Conservation (phyloP, 192 early-diverging fungal genomes). For the Podila clonocystis region DNA sequence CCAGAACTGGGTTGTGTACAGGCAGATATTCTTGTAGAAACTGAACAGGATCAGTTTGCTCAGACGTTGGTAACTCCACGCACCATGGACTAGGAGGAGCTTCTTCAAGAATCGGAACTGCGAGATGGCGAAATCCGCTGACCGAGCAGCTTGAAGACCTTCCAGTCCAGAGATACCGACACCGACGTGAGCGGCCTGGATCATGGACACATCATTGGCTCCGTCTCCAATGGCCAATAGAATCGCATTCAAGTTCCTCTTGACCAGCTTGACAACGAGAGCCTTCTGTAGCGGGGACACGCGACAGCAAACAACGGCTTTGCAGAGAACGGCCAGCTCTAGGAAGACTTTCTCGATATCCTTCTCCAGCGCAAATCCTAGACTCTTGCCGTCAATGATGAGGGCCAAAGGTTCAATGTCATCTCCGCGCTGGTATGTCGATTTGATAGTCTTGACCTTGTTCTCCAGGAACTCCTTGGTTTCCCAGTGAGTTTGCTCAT, state of each 20-base stretch:
- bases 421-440: conserved; percentile 54
- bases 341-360: conserved; percentile 83
- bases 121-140: conserved; percentile 98
- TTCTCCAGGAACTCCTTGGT: conserved; percentile 92
- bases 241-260: conserved; percentile 88
- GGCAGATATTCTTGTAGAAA: conserved; percentile 99
- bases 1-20: conserved; percentile 99
- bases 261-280: conserved; percentile 97
- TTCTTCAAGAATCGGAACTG: conserved; percentile 97
- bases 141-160: conserved; percentile 95
- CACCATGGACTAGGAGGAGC: conserved; percentile 94
- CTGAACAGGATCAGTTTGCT: conserved; percentile 97
- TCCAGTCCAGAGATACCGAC: conserved; percentile 97
- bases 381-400: conserved; percentile 94
- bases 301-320: conserved; percentile 97
- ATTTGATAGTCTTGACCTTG: conserved; percentile 84
- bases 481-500: conserved; percentile 90
- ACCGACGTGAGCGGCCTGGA: conserved; percentile 98
- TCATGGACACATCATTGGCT: conserved; percentile 99
- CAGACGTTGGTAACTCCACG: conserved; percentile 96
- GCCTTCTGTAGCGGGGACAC: conserved; percentile 99
- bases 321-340: conserved; percentile 91
- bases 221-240: conserved; percentile 98
- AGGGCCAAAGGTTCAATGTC: conserved; percentile 80
- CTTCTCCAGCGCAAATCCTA: conserved; percentile 94